phyloP scores from a whole-genome alignment of 139 green algal species.

The Nannochloris sp. region DNA sequence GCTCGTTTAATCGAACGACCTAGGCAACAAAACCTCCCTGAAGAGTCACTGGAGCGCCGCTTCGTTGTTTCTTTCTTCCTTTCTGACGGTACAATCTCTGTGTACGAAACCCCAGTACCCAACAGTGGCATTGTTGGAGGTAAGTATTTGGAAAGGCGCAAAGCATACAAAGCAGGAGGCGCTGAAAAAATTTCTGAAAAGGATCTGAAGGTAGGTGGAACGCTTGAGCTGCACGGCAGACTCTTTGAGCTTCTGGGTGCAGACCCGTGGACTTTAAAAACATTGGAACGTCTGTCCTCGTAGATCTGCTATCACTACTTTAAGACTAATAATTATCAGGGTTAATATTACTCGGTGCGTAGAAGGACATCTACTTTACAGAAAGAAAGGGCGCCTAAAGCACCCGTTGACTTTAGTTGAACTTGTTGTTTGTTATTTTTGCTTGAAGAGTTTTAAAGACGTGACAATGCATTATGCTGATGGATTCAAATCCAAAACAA shows the following conservation, averaged over 20 bases:
- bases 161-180: constrained; percentile 2
- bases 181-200: constrained; percentile 48
- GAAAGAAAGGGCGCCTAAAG: too few species aligned
- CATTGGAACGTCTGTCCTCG: constrained; percentile 65
- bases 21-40: background rate
- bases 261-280: constrained; percentile 80
- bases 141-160: constrained; percentile 83
- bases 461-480: too few species aligned
- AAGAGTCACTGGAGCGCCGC: constrained; percentile 41
- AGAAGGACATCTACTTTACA: too few species aligned
- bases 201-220: constrained; percentile 73
- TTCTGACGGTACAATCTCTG: constrained; percentile 73
- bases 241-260: constrained; percentile 73
- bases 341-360: too few species aligned
- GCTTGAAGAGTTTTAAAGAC: too few species aligned
- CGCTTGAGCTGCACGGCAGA: constrained; percentile 62
- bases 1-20: background rate
- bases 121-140: constrained; percentile 82
- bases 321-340: too few species aligned
- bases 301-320: too few species aligned
- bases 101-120: constrained; percentile 81
- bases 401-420: too few species aligned
- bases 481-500: too few species aligned
- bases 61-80: constrained; percentile 91
- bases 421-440: too few species aligned